These are phyloP conservation scores for Boletellus ananas DNA, from an alignment of 768 basidiomycete species.

Conservation along the genomic window DNA sequence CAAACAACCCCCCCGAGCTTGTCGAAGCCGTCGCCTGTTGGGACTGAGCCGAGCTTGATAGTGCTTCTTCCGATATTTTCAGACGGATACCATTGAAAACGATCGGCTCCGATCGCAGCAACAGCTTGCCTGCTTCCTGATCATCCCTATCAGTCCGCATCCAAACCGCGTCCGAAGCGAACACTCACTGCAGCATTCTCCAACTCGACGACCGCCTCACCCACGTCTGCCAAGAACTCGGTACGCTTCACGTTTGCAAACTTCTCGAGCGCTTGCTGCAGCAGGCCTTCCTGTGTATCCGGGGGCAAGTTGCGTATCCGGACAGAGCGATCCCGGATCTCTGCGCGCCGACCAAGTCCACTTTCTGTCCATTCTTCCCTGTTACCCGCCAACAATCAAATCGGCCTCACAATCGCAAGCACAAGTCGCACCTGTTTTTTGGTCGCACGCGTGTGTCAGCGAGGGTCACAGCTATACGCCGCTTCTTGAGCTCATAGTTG, in stretches of 20 bases:
- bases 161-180: background rate
- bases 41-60: conserved; percentile 28
- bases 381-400: background rate
- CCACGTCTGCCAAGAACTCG: conserved; percentile 61
- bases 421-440: conserved; percentile 44
- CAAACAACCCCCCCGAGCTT: conserved; percentile 51
- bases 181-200: conserved; percentile 59
- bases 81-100: conserved; percentile 62
- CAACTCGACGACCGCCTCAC: conserved; percentile 63
- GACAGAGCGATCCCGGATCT: conserved; percentile 65
- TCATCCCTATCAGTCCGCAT: background rate
- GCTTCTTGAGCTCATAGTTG: conserved; percentile 83
- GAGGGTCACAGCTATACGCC: conserved; percentile 85
- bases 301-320: conserved; percentile 72
- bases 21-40: conserved; percentile 34
- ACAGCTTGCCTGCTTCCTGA: conserved; percentile 80
- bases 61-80: conserved; percentile 53
- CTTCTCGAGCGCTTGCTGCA: conserved; percentile 89
- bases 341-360: conserved; percentile 53
- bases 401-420: background rate
- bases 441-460: conserved; percentile 68
- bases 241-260: conserved; percentile 65
- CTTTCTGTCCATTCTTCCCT: conserved; percentile 48
- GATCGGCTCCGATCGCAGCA: conserved; percentile 70
- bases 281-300: conserved; percentile 80